Evolutionary conservation across 768 basidiomycete species (phyloP).

Genomic region (Gymnopilus dilepis): DNA sequence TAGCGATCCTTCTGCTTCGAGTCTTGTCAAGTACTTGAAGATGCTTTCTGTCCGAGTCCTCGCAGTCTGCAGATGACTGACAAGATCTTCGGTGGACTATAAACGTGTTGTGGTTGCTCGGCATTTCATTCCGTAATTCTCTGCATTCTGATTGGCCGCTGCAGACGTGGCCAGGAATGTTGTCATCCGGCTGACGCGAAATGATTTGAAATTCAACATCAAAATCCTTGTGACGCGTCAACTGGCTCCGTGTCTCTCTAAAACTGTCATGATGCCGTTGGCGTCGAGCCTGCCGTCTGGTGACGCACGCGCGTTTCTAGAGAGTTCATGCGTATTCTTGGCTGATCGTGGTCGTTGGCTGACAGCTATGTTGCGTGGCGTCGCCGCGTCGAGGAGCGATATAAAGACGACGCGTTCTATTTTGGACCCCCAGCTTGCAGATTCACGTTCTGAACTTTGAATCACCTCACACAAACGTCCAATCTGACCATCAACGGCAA

Average conservation of each 20-base stretch:
- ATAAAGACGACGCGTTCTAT: not conserved
- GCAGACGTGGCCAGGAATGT: not conserved
- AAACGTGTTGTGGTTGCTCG: too few relatives aligned
- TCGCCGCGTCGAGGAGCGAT: too few relatives aligned
- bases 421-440: not conserved
- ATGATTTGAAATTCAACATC: not conserved
- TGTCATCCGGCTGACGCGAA: not conserved
- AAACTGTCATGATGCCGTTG: not conserved
- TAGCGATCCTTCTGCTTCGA: too few relatives aligned
- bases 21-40: too few relatives aligned
- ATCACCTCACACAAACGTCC: too few relatives aligned
- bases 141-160: not conserved
- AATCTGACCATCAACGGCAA: too few relatives aligned
- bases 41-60: too few relatives aligned
- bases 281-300: not conserved
- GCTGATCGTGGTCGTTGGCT: too few relatives aligned
- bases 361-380: not conserved
- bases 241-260: not conserved
- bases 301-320: slow-evolving; percentile 3
- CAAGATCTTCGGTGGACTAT: too few relatives aligned
- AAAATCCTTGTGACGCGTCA: not conserved
- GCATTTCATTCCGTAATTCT: too few relatives aligned
- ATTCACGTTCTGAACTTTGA: not conserved
- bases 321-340: not conserved
- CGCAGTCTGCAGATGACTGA: too few relatives aligned